These are phyloP conservation scores for Cinnamomum chago DNA, from an alignment of 164 flowering plant species.

Conservation along the genomic window DNA sequence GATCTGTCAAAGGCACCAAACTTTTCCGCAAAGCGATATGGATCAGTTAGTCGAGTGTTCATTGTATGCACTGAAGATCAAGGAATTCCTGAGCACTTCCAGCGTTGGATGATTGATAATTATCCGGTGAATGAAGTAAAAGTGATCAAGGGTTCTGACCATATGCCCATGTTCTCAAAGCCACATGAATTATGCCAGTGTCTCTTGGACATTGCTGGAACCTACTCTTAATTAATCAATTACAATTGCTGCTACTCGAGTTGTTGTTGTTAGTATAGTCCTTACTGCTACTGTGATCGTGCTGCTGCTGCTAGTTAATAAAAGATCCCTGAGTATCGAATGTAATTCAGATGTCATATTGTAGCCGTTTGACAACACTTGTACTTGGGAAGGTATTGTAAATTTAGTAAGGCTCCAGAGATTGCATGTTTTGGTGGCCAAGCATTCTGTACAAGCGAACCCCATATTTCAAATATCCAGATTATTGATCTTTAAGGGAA, in stretches of 20 bases:
- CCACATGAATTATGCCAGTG: conserved; percentile 15
- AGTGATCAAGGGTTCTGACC: conserved; percentile 23
- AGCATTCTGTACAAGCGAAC: no score
- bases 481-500: no score
- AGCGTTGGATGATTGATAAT: conserved; percentile 21
- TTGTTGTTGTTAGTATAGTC: not conserved
- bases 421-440: no score
- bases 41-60: conserved; percentile 13
- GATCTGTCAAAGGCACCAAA: conserved; percentile 13
- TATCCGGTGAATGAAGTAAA: conserved; percentile 16
- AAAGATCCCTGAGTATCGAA: no score
- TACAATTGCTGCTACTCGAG: not conserved
- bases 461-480: no score
- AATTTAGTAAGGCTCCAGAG: no score
- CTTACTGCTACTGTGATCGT: no score
- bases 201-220: conserved; percentile 14
- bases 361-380: no score
- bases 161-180: conserved; percentile 25
- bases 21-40: conserved; percentile 18
- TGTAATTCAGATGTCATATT: no score
- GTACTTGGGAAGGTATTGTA: no score
- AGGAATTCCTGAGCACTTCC: conserved; percentile 1
- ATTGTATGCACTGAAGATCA: conserved; percentile 16
- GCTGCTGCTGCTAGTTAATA: no score
- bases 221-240: not conserved